These are phyloP conservation scores for Metschnikowia lunata DNA, from an alignment of 805 yeast species.

Conservation along the genomic window DNA sequence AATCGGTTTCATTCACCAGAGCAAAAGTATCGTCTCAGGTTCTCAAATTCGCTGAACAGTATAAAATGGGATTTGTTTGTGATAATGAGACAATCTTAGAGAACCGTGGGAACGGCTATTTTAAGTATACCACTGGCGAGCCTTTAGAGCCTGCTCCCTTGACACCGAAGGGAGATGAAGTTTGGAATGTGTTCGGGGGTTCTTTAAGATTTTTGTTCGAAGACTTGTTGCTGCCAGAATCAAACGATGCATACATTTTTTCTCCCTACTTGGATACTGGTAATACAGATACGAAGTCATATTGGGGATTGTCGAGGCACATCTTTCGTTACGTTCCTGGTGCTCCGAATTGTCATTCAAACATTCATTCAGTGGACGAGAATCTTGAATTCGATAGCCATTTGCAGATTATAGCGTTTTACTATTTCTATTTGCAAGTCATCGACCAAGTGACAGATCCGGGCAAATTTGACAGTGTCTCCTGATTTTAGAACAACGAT, in stretches of 20 bases:
- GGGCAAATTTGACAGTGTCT: neutral
- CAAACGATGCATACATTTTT: constrained; percentile 12
- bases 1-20: constrained; percentile 20
- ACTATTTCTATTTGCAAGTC: constrained; percentile 45
- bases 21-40: constrained; percentile 31
- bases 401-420: constrained; percentile 31
- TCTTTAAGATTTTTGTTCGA: constrained; percentile 59
- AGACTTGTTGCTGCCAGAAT: constrained; percentile 38
- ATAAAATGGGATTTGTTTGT: constrained; percentile 32
- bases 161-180: constrained; percentile 38
- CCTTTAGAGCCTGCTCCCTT: constrained; percentile 44
- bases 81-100: constrained; percentile 23
- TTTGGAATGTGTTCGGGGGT: constrained; percentile 57
- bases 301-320: constrained; percentile 51
- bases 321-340: constrained; percentile 49
- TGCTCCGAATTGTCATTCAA: constrained; percentile 9
- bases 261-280: constrained; percentile 51
- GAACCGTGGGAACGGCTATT: constrained; percentile 24
- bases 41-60: constrained; percentile 30
- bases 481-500: neutral
- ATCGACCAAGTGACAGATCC: constrained; percentile 24
- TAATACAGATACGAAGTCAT: constrained; percentile 57
- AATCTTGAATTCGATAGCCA: constrained; percentile 25
- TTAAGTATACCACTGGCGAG: constrained; percentile 22
- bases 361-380: constrained; percentile 36